These are phyloP conservation scores for Boletus subcaerulescens DNA, from an alignment of 768 basidiomycete genomes.

Conservation along the genomic window DNA sequence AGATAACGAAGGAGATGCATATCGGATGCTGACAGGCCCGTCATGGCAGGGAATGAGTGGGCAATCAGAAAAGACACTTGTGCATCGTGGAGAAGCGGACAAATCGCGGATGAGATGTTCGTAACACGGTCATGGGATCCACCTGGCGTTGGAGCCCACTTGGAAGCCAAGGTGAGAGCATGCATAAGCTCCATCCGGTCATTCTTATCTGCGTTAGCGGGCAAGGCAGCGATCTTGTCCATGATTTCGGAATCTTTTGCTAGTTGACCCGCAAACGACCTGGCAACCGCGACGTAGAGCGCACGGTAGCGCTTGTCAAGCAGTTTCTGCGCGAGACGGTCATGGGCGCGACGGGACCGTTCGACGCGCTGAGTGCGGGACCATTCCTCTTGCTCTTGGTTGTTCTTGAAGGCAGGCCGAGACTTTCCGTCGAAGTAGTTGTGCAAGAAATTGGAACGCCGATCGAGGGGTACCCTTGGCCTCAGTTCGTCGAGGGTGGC, in stretches of 20 bases:
- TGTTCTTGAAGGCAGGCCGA: conserved; percentile 26
- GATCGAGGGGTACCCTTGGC: neutral
- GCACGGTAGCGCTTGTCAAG: conserved; percentile 52
- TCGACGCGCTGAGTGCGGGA: conserved; percentile 16
- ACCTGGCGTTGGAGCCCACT: conserved; percentile 67
- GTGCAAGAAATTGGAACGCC: conserved; percentile 26
- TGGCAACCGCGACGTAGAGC: conserved; percentile 59
- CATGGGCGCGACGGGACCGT: conserved; percentile 29
- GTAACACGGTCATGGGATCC: conserved; percentile 60
- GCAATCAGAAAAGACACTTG: conserved; percentile 20
- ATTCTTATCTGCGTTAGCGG: conserved; percentile 24
- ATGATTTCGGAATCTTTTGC: conserved; percentile 46
- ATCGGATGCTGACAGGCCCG: conserved; percentile 35
- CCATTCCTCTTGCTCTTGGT: conserved; percentile 26
- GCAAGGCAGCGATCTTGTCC: conserved; percentile 33
- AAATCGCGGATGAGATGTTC: conserved; percentile 63
- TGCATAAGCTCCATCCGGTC: conserved; percentile 10
- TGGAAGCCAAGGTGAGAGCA: conserved; percentile 53
- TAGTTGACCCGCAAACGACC: conserved; percentile 56
- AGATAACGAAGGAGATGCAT: conserved; percentile 49
- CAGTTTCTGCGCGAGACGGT: conserved; percentile 41
- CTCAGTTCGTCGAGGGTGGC: conserved; percentile 51
- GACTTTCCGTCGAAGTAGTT: conserved; percentile 14
- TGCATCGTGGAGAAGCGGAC: conserved; percentile 46
- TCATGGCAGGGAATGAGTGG: conserved; percentile 13